Conservation (phyloP, 352 stramenopile genomes). For the Phytophthora parvispora region DNA sequence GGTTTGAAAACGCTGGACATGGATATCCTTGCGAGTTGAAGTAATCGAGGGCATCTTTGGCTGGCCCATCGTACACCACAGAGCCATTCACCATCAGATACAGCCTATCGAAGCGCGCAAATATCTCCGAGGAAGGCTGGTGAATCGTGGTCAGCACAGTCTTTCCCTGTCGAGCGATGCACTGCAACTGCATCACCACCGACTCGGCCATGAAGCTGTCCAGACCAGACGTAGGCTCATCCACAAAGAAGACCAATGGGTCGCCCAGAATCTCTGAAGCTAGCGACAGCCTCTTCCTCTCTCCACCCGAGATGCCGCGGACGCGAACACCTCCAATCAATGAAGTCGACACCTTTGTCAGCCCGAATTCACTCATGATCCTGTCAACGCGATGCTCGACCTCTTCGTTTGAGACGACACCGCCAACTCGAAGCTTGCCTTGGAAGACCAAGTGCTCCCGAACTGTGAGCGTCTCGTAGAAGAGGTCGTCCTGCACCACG, state of each 20-base stretch:
- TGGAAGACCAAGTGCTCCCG: constrained; percentile 90
- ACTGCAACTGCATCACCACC: constrained; percentile 49
- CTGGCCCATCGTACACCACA: constrained; percentile 55
- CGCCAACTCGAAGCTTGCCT: constrained; percentile 74
- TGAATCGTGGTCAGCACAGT: constrained; percentile 92
- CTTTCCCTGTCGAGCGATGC: constrained; percentile 75
- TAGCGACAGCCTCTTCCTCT: constrained; percentile 85
- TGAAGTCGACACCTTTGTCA: constrained; percentile 50
- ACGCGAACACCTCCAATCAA: constrained; percentile 50
- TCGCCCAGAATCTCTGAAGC: constrained; percentile 82
- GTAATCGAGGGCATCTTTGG: constrained; percentile 43
- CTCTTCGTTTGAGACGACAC: constrained; percentile 8
- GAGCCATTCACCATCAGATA: constrained; percentile 53
- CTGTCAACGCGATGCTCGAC: constrained; percentile 38
- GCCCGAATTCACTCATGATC: constrained; percentile 55
- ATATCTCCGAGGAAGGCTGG: constrained; percentile 68
- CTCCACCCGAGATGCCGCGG: constrained; percentile 75
- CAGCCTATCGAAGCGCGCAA: constrained; percentile 53
- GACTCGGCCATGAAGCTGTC: constrained; percentile 61
- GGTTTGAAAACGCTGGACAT: constrained; percentile 57
- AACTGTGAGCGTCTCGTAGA: constrained; percentile 90
- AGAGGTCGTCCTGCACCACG: constrained; percentile 91
- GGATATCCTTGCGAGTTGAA: constrained; percentile 42
- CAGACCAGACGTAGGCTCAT: constrained; percentile 79
- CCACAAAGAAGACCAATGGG: constrained; percentile 79